A percentile compares a stretch with the other conserved stretches of the same genome.
Evolutionary conservation across 2,329 filamentous ascomycete species (phyloP).

Genomic region (Chrysosporium keratinophilum): DNA sequence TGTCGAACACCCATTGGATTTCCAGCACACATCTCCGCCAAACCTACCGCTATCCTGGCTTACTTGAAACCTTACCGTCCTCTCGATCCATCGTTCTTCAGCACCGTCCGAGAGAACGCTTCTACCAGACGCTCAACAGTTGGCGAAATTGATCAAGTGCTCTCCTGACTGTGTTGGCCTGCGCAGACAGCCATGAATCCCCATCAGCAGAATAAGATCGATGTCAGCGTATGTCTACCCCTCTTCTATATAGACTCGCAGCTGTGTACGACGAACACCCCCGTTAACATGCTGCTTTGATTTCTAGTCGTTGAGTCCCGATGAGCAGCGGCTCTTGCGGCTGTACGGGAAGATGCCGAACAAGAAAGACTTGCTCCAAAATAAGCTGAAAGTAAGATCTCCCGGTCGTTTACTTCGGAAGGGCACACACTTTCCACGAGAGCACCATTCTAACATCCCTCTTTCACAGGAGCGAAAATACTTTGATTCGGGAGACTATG

Average conservation of each 20-base stretch:
- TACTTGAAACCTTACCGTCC: not conserved
- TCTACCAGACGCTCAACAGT: not conserved
- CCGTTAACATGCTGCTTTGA: constrained; percentile 13
- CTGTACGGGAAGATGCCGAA: constrained; percentile 96
- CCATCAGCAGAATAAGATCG: constrained; percentile 96
- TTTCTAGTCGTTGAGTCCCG: constrained; percentile 70
- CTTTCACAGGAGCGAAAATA: constrained; percentile 80
- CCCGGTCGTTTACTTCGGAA: not conserved
- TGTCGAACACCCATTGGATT: not conserved
- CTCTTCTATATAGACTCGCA: not conserved
- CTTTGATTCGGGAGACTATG: constrained; percentile 94
- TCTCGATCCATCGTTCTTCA: not conserved
- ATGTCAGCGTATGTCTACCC: constrained; percentile 68
- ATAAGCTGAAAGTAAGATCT: constrained; percentile 69
- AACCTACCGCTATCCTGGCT: not conserved
- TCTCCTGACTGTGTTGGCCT: not conserved
- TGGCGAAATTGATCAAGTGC: constrained; percentile 8
- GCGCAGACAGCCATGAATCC: constrained; percentile 62
- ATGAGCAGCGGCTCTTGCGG: constrained; percentile 92
- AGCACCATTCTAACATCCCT: no score
- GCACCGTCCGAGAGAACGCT: not conserved
- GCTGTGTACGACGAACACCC: not conserved
- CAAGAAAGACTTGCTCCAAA: constrained; percentile 91
- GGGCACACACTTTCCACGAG: no score
- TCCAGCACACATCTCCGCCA: not conserved